Conservation (phyloP, 768 basidiomycete species). For the Leccinellum albellum region DNA sequence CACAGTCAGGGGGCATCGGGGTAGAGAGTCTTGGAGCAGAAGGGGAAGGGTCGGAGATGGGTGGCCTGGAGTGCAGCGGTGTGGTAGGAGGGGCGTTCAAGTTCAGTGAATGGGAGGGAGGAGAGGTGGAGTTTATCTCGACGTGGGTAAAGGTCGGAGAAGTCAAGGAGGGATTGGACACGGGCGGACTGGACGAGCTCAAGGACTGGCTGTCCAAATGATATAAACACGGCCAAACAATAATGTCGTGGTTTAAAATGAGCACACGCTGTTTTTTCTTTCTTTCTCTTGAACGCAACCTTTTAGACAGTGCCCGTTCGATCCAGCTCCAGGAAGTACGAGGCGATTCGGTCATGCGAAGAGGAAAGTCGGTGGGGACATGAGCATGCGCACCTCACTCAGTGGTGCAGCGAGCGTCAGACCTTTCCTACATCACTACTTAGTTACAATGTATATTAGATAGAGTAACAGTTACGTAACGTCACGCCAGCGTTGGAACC, state of each 20-base stretch:
- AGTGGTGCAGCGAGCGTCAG: slow-evolving; percentile 61
- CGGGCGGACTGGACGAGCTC: slow-evolving; percentile 41
- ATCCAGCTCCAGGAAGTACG: slow-evolving; percentile 41
- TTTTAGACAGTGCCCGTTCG: slow-evolving; percentile 73
- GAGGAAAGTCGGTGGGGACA: slow-evolving; percentile 53
- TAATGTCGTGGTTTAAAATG: slow-evolving; percentile 11
- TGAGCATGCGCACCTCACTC: slow-evolving; percentile 51
- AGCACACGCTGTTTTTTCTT: not conserved
- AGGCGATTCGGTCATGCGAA: slow-evolving; percentile 71
- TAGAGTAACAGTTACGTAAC: slow-evolving; percentile 23
- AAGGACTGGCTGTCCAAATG: slow-evolving; percentile 46
- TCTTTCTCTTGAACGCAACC: slow-evolving; percentile 43
- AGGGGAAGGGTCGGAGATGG: slow-evolving; percentile 59
- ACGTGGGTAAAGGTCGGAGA: slow-evolving; percentile 40
- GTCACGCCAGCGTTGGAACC: slow-evolving; percentile 9
- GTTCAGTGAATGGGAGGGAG: slow-evolving; percentile 83
- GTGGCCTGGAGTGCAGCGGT: slow-evolving; percentile 69
- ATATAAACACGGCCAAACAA: slow-evolving; percentile 33
- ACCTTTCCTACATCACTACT: slow-evolving; percentile 53
- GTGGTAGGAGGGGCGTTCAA: slow-evolving; percentile 54
- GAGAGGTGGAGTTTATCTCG: slow-evolving; percentile 66
- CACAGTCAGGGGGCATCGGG: slow-evolving; percentile 62
- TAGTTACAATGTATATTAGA: not conserved
- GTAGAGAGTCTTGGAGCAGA: slow-evolving; percentile 75
- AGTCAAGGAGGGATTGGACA: slow-evolving; percentile 27